Evolutionary conservation across 768 basidiomycete genomes (phyloP).

Genomic region (Boletales sp.): DNA sequence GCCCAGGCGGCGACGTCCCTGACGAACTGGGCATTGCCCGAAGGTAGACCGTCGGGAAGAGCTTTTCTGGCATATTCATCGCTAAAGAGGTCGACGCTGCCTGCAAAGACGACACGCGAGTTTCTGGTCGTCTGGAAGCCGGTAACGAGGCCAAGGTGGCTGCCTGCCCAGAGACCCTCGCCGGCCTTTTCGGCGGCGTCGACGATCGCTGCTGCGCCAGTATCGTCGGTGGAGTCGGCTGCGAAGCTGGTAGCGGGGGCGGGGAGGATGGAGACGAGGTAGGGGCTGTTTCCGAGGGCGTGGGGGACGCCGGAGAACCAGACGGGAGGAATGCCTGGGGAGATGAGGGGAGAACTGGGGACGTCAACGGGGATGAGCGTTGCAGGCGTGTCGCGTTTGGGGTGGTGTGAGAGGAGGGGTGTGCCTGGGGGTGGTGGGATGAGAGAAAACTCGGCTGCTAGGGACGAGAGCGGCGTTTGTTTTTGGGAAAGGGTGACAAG

Average conservation of each 20-base stretch:
- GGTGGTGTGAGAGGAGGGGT: conserved; percentile 84
- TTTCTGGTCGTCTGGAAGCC: conserved; percentile 86
- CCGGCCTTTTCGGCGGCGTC: conserved; percentile 74
- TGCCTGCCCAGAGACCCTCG: conserved; percentile 82
- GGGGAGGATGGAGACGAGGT: conserved; percentile 76
- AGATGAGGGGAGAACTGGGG: conserved; percentile 42
- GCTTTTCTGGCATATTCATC: conserved; percentile 70
- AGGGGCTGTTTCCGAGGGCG: conserved; percentile 67
- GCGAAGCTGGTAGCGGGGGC: conserved; percentile 77
- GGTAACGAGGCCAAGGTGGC: conserved; percentile 69
- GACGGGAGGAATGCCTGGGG: conserved; percentile 50
- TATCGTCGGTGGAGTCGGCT: conserved; percentile 56
- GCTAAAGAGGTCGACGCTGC: conserved; percentile 75
- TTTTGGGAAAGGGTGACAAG: conserved; percentile 77
- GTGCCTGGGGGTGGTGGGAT: conserved; percentile 83
- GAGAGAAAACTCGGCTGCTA: conserved; percentile 90
- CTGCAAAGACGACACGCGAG: conserved; percentile 76
- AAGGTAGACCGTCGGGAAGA: conserved; percentile 53
- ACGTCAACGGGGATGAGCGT: conserved; percentile 64
- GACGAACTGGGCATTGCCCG: conserved; percentile 74
- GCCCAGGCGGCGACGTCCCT: conserved; percentile 82
- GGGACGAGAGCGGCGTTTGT: conserved; percentile 67
- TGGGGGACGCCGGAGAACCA: conserved; percentile 77
- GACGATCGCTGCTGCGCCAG: conserved; percentile 57
- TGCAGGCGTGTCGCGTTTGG: conserved; percentile 59